These are phyloP conservation scores for Colletotrichum sidae DNA, from an alignment of 2,329 filamentous ascomycete genomes.

Conservation along the genomic window DNA sequence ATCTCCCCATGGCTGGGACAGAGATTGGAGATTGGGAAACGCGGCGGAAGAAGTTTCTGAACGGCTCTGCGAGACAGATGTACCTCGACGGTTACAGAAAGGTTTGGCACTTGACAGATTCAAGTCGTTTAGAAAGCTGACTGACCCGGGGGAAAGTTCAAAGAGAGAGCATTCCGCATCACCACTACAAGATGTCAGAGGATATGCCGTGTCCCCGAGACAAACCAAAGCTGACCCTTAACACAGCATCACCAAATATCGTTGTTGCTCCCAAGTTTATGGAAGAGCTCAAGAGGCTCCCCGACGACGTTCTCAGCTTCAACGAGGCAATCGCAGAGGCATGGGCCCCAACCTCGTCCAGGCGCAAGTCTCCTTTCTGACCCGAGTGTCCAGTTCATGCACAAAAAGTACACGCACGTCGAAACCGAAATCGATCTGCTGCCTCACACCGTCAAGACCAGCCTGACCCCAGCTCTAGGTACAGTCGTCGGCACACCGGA, in stretches of 20 bases:
- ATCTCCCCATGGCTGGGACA: conserved; percentile 42
- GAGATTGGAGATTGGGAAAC: conserved; percentile 44
- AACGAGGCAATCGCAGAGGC: conserved; percentile 43
- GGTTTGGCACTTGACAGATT: conserved; percentile 26
- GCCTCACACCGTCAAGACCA: conserved; percentile 45
- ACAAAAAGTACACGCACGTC: conserved; percentile 49
- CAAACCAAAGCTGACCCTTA: not conserved
- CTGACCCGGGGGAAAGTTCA: conserved; percentile 41
- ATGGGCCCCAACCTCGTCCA: not conserved
- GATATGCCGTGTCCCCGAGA: too few species aligned
- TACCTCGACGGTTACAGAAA: conserved; percentile 47
- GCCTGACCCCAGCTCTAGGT: conserved; percentile 49
- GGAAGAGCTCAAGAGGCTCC: conserved; percentile 46
- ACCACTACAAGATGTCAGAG: conserved; percentile 42
- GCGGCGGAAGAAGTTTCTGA: conserved; percentile 42
- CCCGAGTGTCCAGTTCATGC: conserved; percentile 40
- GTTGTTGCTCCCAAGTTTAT: conserved; percentile 47
- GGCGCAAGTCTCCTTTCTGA: not conserved
- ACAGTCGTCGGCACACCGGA: not conserved
- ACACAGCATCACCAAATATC: conserved; percentile 41
- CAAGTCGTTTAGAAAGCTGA: not conserved
- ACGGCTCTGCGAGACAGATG: conserved; percentile 38
- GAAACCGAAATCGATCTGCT: conserved; percentile 38
- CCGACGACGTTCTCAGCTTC: conserved; percentile 47
- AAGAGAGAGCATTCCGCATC: conserved; percentile 44